Evolutionary conservation across 2,329 filamentous ascomycete species (phyloP).

Genomic region (Botrytis pseudocinerea): DNA sequence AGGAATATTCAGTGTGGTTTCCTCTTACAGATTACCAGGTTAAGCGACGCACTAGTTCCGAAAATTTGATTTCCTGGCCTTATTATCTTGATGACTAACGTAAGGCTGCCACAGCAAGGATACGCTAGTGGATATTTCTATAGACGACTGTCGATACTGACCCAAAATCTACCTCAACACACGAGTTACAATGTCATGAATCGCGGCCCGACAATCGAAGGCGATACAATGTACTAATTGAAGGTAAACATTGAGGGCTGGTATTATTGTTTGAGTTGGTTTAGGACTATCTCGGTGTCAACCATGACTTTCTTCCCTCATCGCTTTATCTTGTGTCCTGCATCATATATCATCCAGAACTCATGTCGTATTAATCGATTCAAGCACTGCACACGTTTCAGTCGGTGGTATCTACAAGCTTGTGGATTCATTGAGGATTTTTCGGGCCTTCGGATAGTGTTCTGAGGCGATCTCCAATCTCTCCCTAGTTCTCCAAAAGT

Average conservation of each 20-base stretch:
- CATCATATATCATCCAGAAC: not conserved
- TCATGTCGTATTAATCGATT: not conserved
- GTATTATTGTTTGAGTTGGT: not conserved
- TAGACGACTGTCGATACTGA: constrained; percentile 18
- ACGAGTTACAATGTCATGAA: not conserved
- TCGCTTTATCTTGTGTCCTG: constrained; percentile 1
- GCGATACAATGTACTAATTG: not conserved
- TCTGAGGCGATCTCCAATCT: constrained; percentile 6
- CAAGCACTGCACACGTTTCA: not conserved
- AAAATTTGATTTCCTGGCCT: too few relatives aligned
- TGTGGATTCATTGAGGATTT: not conserved
- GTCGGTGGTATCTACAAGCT: constrained; percentile 1
- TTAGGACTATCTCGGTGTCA: constrained; percentile 9
- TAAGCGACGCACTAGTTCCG: too few relatives aligned
- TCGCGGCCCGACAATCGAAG: not conserved
- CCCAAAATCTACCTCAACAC: constrained; percentile 2
- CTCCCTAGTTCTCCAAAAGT: not conserved
- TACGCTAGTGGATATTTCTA: constrained; percentile 19
- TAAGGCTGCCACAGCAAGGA: not conserved
- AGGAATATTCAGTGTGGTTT: too few relatives aligned
- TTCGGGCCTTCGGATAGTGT: constrained; percentile 13
- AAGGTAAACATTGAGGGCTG: not conserved
- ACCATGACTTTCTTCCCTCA: not conserved
- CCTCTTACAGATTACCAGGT: too few relatives aligned
- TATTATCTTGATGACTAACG: not conserved